These are phyloP conservation scores for Laetiporus sulphureus DNA, from an alignment of 1,284 basidiomycete genomes.

Conservation along the genomic window DNA sequence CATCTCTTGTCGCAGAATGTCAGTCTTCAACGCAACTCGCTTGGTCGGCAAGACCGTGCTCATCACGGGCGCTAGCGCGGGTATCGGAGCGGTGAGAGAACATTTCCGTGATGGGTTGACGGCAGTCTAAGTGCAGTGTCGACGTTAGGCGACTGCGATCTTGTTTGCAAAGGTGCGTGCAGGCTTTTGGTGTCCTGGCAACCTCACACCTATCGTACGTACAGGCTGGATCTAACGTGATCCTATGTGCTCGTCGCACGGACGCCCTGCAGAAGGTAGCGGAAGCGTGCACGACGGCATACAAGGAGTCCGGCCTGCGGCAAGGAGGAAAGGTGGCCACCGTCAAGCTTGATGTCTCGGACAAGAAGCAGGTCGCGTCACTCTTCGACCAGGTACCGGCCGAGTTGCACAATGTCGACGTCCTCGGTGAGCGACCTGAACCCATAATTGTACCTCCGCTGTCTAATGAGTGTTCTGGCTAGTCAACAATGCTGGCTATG, in stretches of 20 bases:
- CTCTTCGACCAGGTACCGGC: constrained; percentile 65
- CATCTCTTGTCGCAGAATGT: constrained; percentile 40
- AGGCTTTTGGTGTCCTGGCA: background rate
- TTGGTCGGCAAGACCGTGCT: constrained; percentile 82
- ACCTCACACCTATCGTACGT: background rate
- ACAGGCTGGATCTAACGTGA: constrained; percentile 74
- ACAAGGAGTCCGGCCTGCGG: constrained; percentile 65
- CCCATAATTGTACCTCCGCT: background rate
- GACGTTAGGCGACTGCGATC: constrained; percentile 66
- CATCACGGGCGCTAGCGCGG: constrained; percentile 80
- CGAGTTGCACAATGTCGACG: constrained; percentile 62
- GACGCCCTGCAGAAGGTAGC: constrained; percentile 62
- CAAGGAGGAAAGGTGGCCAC: constrained; percentile 65
- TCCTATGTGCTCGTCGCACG: constrained; percentile 63
- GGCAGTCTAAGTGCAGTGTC: background rate
- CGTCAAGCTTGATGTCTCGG: constrained; percentile 70
- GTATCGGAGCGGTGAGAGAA: constrained; percentile 79
- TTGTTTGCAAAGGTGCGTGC: constrained; percentile 70
- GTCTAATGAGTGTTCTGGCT: background rate
- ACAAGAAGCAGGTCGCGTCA: constrained; percentile 58
- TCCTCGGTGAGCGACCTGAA: constrained; percentile 49
- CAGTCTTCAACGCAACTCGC: constrained; percentile 72
- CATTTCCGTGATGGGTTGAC: constrained; percentile 17
- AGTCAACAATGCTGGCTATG: constrained; percentile 90
- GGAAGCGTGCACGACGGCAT: constrained; percentile 60